Evolutionary conservation across 768 basidiomycete species (phyloP), one percentile per base, ranked within the genome.

Genomic region (Cystoderma amianthinum): DNA sequence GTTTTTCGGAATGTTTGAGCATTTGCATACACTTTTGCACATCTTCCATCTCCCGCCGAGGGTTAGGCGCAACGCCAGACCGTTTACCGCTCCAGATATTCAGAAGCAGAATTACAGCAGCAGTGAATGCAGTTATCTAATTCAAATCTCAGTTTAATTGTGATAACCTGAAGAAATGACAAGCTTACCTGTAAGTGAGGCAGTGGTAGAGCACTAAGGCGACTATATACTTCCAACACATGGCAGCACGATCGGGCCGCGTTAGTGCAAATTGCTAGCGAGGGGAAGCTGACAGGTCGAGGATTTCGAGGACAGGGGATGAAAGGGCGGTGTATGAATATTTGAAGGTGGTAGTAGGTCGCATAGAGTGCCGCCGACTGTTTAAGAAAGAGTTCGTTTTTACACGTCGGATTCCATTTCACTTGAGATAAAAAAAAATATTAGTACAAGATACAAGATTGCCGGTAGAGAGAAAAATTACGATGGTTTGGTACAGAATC

Each of bases 181-280:
- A 30, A 5, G n/a, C n/a, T n/a, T 50, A 69, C 73, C 57, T 69
- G 67, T 23, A 67, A 28, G 4, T 55, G 49, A 4, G 65, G 59
- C 33, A 65, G 37, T 2, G 65, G 65, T 24, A 64, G 44, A 3
- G 52, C 43, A 19, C 59, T 53, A 9, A 64, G 57, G 44, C 53
- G 59, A 36, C 68, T 61, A 46, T 67, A 63, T 39, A 62, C 46
- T 60, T 89, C 85, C 15, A 85, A 57, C 20, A 92, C 72, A 53
- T 83, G 85, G 28, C 74, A 76, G 44, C 76, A 82, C 1, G 85
- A 86, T 5, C 86, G 69, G 2, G 90, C 85, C 0, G 90, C 80
- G 45, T 90, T 91, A n/a, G 82, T 79, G 57, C 88, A 91, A 40
- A 92, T 90, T 0, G 85, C 85, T 22, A 91, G 65, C 0, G 87